Conservation (phyloP, 2,329 filamentous ascomycete genomes). For the Penicillium griseofulvum region DNA sequence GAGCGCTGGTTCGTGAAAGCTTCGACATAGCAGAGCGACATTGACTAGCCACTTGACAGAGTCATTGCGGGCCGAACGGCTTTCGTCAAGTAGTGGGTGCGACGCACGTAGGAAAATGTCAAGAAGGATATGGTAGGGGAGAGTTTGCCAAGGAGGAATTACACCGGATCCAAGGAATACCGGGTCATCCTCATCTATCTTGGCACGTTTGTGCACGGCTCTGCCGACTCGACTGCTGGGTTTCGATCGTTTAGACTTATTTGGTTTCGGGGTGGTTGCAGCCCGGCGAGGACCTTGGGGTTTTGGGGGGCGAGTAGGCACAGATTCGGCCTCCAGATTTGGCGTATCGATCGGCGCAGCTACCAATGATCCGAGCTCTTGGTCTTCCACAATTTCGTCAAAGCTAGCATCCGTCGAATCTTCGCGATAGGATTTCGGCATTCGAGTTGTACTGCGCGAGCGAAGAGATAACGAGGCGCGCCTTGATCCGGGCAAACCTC, state of each 20-base stretch:
- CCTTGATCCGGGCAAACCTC: slow-evolving; percentile 8
- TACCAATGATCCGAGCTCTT: slow-evolving; percentile 10
- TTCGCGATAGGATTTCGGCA: slow-evolving; percentile 34
- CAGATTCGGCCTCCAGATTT: not conserved
- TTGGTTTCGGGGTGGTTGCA: slow-evolving; percentile 1
- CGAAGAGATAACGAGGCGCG: slow-evolving; percentile 30
- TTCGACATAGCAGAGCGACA: slow-evolving; percentile 61
- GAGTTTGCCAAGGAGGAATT: slow-evolving; percentile 57
- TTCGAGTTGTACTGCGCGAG: slow-evolving; percentile 29
- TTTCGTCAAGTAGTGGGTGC: slow-evolving; percentile 51
- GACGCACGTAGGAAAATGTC: slow-evolving; percentile 69
- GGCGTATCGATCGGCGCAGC: slow-evolving; percentile 11
- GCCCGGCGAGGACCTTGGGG: slow-evolving; percentile 12
- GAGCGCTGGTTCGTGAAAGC: slow-evolving; percentile 70
- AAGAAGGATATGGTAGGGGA: slow-evolving; percentile 68
- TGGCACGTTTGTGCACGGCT: slow-evolving; percentile 28
- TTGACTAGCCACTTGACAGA: slow-evolving; percentile 60
- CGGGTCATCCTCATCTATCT: slow-evolving; percentile 17
- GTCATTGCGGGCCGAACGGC: slow-evolving; percentile 19
- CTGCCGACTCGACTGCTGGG: slow-evolving; percentile 12
- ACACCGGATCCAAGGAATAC: slow-evolving; percentile 28
- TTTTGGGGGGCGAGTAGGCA: slow-evolving; percentile 5
- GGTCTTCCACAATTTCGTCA: slow-evolving; percentile 11
- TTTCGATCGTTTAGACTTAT: slow-evolving; percentile 13
- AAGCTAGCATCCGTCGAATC: slow-evolving; percentile 33